Conservation (phyloP, 805 yeast species). For the Kluyveromyces wickerhamii region DNA sequence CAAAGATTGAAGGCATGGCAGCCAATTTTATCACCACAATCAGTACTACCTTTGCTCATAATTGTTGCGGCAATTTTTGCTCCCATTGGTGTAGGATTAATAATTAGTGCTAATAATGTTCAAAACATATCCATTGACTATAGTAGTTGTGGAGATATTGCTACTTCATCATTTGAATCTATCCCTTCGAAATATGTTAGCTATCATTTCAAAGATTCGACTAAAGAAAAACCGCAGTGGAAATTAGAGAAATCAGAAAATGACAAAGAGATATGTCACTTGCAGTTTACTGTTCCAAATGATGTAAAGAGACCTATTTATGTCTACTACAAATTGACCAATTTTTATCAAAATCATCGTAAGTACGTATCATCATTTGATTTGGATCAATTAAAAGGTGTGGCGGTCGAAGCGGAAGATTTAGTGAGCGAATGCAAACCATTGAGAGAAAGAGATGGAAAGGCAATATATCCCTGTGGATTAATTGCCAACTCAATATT, state of each 20-base stretch:
- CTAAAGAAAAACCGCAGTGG: slow-evolving; percentile 51
- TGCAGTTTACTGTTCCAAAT: slow-evolving; percentile 66
- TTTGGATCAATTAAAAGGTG: slow-evolving; percentile 71
- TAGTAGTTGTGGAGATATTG: slow-evolving; percentile 53
- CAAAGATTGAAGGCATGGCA: slow-evolving; percentile 58
- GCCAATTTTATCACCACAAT: slow-evolving; percentile 86
- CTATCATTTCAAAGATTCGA: slow-evolving; percentile 50
- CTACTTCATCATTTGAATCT: slow-evolving; percentile 36
- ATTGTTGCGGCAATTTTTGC: slow-evolving; percentile 72
- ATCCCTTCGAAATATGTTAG: slow-evolving; percentile 55
- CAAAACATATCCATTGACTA: slow-evolving; percentile 72
- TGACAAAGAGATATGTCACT: slow-evolving; percentile 42
- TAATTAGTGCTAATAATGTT: slow-evolving; percentile 70
- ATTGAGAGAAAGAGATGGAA: slow-evolving; percentile 29
- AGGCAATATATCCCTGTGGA: slow-evolving; percentile 69
- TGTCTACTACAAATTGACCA: slow-evolving; percentile 78
- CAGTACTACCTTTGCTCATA: slow-evolving; percentile 79
- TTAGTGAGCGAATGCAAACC: slow-evolving; percentile 39
- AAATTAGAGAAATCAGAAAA: slow-evolving; percentile 35
- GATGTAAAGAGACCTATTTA: slow-evolving; percentile 64
- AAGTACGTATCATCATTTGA: slow-evolving; percentile 85
- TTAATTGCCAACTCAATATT: slow-evolving; percentile 73
- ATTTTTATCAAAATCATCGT: slow-evolving; percentile 91
- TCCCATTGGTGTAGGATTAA: slow-evolving; percentile 82
- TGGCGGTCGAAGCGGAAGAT: slow-evolving; percentile 46